A percentile compares a stretch with the other conserved stretches of the same genome.
Evolutionary conservation across 1,284 basidiomycete species (phyloP).

Genomic region (Sanguinoderma infundibulare): DNA sequence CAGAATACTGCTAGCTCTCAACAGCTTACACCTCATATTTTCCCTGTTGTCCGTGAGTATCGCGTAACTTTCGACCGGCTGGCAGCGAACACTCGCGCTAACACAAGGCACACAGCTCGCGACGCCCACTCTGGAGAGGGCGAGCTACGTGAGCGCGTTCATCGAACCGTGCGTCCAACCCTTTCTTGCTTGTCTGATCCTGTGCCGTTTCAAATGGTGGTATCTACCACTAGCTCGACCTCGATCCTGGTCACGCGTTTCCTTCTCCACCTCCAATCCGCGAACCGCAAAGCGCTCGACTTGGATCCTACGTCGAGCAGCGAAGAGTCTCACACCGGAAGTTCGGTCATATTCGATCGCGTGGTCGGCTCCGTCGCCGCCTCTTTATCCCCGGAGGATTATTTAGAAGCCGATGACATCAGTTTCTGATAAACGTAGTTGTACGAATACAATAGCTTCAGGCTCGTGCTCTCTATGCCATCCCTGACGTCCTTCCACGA

Average conservation of each 20-base stretch:
- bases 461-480: too few relatives aligned
- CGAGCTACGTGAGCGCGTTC: conserved; percentile 6
- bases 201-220: neutral
- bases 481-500: too few relatives aligned
- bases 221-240: neutral
- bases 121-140: neutral
- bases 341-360: neutral
- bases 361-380: neutral
- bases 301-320: neutral
- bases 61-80: too few relatives aligned
- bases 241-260: conserved; percentile 16
- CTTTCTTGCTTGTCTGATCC: neutral
- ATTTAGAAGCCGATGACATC: too few relatives aligned
- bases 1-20: conserved; percentile 4
- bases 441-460: too few relatives aligned
- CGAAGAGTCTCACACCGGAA: neutral
- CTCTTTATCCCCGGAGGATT: neutral
- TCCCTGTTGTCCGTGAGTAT: neutral
- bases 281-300: neutral
- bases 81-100: neutral
- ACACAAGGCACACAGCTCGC: neutral
- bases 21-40: conserved; percentile 8
- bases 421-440: too few relatives aligned
- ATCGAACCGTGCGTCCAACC: conserved; percentile 1
- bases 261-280: conserved; percentile 14